Evolutionary conservation across 208 protist species (phyloP).

Genomic region (Trypanosoma vivax): DNA sequence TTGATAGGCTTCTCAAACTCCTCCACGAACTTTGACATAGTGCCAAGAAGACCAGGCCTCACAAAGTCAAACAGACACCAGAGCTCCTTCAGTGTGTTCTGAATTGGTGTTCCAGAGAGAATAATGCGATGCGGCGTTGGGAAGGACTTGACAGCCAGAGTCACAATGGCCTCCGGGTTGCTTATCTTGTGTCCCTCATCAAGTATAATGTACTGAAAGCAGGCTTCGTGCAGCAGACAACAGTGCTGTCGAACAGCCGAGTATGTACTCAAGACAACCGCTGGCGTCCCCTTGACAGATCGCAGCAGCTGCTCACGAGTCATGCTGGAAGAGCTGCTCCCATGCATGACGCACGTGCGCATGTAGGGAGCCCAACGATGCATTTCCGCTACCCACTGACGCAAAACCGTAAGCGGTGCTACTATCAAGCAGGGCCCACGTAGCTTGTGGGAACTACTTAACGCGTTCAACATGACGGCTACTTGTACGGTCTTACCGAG

Average conservation of each 20-base stretch:
- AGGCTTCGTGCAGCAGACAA: constrained; percentile 36
- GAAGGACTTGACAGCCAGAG: constrained; percentile 92
- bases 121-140: constrained; percentile 92
- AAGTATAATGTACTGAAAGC: constrained; percentile 94
- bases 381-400: constrained; percentile 93
- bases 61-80: constrained; percentile 99
- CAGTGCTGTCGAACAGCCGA: constrained; percentile 66
- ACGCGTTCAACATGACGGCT: constrained; percentile 81
- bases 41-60: constrained; percentile 93
- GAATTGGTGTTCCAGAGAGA: constrained; percentile 95
- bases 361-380: constrained; percentile 90
- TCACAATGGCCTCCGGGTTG: constrained; percentile 94
- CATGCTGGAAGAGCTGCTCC: constrained; percentile 29
- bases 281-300: constrained; percentile 41
- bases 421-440: constrained; percentile 88
- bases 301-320: constrained; percentile 39
- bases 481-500: constrained; percentile 97
- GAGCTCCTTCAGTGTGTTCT: constrained; percentile 98
- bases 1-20: constrained; percentile 80
- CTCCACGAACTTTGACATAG: constrained; percentile 63
- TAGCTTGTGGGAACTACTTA: constrained; percentile 69
- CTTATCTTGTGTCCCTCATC: constrained; percentile 97
- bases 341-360: constrained; percentile 83
- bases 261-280: constrained; percentile 95
- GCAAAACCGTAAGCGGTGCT: constrained; percentile 90